phyloP scores from a whole-genome alignment of 805 yeast species.

The Phaffomyces thermotolerans region DNA sequence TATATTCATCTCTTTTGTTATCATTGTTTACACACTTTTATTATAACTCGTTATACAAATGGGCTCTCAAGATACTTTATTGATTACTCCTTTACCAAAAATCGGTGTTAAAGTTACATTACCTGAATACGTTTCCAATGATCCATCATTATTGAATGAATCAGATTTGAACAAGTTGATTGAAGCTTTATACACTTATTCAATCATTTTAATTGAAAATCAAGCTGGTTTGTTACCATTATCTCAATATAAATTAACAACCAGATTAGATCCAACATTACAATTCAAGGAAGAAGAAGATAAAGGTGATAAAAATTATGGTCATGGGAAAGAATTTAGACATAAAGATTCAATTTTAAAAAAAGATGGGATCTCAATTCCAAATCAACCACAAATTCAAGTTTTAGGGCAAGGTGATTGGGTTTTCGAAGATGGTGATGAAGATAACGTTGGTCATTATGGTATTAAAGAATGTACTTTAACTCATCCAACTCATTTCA shows the following conservation, averaged over 20 bases:
- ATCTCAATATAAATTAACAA: conserved; percentile 70
- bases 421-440: conserved; percentile 12
- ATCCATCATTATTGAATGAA: conserved; percentile 62
- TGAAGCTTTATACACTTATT: conserved; percentile 57
- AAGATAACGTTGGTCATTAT: conserved; percentile 32
- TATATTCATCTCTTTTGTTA: no score
- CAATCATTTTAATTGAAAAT: conserved; percentile 69
- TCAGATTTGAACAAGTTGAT: conserved; percentile 56
- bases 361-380: conserved; percentile 76
- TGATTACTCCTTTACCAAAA: conserved; percentile 29
- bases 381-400: conserved; percentile 83
- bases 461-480: conserved; percentile 51
- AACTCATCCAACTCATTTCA: conserved; percentile 79
- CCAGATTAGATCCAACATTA: conserved; percentile 65
- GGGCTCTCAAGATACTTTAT: conserved; percentile 4
- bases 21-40: background rate
- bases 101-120: conserved; percentile 64
- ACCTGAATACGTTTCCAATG: conserved; percentile 58
- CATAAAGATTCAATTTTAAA: conserved; percentile 60
- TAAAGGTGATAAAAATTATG: conserved; percentile 51
- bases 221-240: conserved; percentile 64
- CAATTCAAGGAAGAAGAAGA: conserved; percentile 20
- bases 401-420: conserved; percentile 79
- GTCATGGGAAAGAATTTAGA: conserved; percentile 76
- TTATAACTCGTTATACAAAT: background rate